Evolutionary conservation across 23 red algal genomes (phyloP).

Genomic region (Agarophyton chilense): DNA sequence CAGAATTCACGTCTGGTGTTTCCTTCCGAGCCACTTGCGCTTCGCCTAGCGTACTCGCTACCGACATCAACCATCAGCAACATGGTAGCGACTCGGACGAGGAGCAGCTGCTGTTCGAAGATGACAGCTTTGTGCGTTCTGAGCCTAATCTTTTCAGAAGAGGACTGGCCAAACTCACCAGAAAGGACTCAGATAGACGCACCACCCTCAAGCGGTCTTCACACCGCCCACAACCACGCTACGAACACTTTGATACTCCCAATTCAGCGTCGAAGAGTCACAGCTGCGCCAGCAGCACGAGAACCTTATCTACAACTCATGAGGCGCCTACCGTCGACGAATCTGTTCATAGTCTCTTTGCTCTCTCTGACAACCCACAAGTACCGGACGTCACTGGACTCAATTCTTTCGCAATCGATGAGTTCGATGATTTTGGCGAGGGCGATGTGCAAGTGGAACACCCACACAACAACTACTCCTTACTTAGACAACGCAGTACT

Average conservation of each 20-base stretch:
- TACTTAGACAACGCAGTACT: too few relatives aligned
- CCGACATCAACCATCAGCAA: neutral
- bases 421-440: constrained; percentile 12
- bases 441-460: constrained; percentile 8
- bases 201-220: neutral
- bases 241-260: neutral
- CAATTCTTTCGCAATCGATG: constrained; percentile 16
- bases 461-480: neutral
- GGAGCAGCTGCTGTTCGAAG: neutral
- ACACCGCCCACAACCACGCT: neutral
- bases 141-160: constrained; percentile 6
- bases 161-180: constrained; percentile 1
- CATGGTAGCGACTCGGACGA: neutral
- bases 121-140: constrained; percentile 21
- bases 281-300: constrained; percentile 11
- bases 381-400: constrained; percentile 59
- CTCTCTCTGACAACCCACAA: constrained; percentile 27
- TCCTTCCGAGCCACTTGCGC: neutral
- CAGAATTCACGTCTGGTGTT: constrained; percentile 1
- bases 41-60: neutral
- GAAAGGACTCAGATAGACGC: constrained; percentile 22
- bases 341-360: neutral
- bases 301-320: neutral
- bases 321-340: neutral
- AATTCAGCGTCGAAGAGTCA: neutral